Percentiles rank a stretch among this genome's conserved stretches.
Conservation (phyloP, 2,329 filamentous ascomycete species). For the Beauveria asiatica region DNA sequence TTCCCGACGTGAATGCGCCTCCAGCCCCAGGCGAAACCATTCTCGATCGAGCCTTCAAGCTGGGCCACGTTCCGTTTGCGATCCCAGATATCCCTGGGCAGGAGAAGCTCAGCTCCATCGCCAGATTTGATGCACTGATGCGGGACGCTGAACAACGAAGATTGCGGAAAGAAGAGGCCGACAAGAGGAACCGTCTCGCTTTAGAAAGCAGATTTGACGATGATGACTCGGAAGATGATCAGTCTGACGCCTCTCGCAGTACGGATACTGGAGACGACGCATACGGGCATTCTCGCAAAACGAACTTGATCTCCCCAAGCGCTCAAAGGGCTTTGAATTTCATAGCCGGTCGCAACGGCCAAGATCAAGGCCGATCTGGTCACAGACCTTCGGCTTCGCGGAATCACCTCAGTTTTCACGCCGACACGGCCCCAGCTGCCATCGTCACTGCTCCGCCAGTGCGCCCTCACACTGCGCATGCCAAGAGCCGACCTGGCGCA, state of each 20-base stretch:
- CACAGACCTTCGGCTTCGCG: slow-evolving; percentile 26
- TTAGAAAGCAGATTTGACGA: slow-evolving; percentile 44
- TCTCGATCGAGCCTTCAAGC: slow-evolving; percentile 56
- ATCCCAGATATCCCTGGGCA: slow-evolving; percentile 46
- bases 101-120: slow-evolving; percentile 56
- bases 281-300: slow-evolving; percentile 19
- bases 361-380: slow-evolving; percentile 17
- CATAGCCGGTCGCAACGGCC: slow-evolving; percentile 36
- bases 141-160: slow-evolving; percentile 46
- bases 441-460: slow-evolving; percentile 19
- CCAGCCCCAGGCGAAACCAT: slow-evolving; percentile 54
- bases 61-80: slow-evolving; percentile 54
- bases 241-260: slow-evolving; percentile 30
- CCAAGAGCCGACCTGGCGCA: slow-evolving; percentile 36
- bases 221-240: slow-evolving; percentile 35
- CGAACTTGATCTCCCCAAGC: slow-evolving; percentile 33
- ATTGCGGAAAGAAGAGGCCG: slow-evolving; percentile 29
- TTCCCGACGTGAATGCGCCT: slow-evolving; percentile 40
- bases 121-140: slow-evolving; percentile 59
- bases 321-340: slow-evolving; percentile 44
- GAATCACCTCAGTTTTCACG: slow-evolving; percentile 25
- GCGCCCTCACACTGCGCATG: slow-evolving; percentile 48
- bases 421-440: slow-evolving; percentile 16
- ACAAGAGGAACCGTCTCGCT: slow-evolving; percentile 25
- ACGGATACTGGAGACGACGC: slow-evolving; percentile 34